These are phyloP conservation scores for Capsella rubella DNA, from an alignment of 441 rosid genomes.

Conservation along the genomic window DNA sequence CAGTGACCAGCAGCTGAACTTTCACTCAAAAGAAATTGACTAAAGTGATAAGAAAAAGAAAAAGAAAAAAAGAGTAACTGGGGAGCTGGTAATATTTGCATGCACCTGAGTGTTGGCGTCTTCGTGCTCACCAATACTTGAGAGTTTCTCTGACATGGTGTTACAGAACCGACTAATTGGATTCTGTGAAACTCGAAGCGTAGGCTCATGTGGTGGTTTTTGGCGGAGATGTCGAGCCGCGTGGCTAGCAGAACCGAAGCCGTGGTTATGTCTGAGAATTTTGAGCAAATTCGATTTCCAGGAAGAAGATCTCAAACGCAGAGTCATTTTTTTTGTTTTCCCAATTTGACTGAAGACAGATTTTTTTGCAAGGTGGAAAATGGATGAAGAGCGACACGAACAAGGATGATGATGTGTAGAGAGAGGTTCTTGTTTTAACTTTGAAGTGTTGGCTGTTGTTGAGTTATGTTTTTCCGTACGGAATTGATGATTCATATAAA, in stretches of 20 bases:
- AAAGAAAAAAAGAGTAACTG: too few relatives aligned
- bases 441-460: not conserved
- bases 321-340: conserved; percentile 43
- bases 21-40: not conserved
- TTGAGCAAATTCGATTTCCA: conserved; percentile 37
- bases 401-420: not conserved
- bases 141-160: conserved; percentile 43
- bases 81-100: not conserved
- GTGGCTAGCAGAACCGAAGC: conserved; percentile 20
- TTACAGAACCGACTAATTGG: conserved; percentile 48
- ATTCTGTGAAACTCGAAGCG: conserved; percentile 19
- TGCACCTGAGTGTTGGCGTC: conserved; percentile 46
- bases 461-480: not conserved
- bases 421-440: not conserved
- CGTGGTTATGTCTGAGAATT: conserved; percentile 35
- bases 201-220: conserved; percentile 17
- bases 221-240: conserved; percentile 37
- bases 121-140: conserved; percentile 30
- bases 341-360: not conserved
- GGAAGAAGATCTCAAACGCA: conserved; percentile 32
- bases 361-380: not conserved
- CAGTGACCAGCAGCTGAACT: too few relatives aligned
- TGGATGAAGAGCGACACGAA: not conserved
- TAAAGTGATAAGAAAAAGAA: not conserved
- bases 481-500: not conserved